phyloP scores from a whole-genome alignment of 2,329 filamentous ascomycete genomes.

The Colletotrichum sp. region DNA sequence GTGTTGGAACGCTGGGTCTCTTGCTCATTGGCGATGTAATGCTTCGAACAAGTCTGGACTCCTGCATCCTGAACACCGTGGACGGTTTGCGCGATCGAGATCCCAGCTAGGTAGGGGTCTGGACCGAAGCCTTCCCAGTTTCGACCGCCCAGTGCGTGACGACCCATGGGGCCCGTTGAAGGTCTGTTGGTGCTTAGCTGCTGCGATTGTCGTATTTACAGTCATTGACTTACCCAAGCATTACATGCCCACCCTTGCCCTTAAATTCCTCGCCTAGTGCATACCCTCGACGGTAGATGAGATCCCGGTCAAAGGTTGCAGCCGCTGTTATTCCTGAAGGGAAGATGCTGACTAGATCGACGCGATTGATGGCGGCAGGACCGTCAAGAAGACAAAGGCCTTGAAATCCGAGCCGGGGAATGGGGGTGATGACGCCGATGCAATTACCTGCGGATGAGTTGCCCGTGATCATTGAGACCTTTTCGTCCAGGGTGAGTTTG shows the following conservation, averaged over 20 bases:
- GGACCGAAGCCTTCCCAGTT: slow-evolving; percentile 66
- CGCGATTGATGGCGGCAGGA: not conserved
- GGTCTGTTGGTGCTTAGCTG: slow-evolving; percentile 53
- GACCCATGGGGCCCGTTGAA: slow-evolving; percentile 65
- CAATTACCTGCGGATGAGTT: slow-evolving; percentile 11
- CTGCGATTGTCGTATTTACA: not conserved
- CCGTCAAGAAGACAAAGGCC: not conserved
- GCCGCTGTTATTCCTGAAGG: slow-evolving; percentile 74
- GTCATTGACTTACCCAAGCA: not conserved
- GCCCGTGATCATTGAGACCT: slow-evolving; percentile 42
- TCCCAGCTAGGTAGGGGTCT: slow-evolving; percentile 71
- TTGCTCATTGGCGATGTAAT: slow-evolving; percentile 34
- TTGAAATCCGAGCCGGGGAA: slow-evolving; percentile 46
- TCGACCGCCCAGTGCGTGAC: slow-evolving; percentile 66
- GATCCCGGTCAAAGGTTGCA: slow-evolving; percentile 72
- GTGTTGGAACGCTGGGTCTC: slow-evolving; percentile 50
- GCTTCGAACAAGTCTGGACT: slow-evolving; percentile 68
- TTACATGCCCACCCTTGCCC: slow-evolving; percentile 60
- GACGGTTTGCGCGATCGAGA: slow-evolving; percentile 68
- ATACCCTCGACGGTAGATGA: slow-evolving; percentile 70
- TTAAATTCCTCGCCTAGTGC: slow-evolving; percentile 76
- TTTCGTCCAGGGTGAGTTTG: slow-evolving; percentile 70
- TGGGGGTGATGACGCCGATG: slow-evolving; percentile 49
- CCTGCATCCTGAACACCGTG: slow-evolving; percentile 72
- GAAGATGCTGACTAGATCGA: slow-evolving; percentile 52